phyloP scores from a whole-genome alignment of 139 green algal genomes.

The Chlamydomonas applanata region DNA sequence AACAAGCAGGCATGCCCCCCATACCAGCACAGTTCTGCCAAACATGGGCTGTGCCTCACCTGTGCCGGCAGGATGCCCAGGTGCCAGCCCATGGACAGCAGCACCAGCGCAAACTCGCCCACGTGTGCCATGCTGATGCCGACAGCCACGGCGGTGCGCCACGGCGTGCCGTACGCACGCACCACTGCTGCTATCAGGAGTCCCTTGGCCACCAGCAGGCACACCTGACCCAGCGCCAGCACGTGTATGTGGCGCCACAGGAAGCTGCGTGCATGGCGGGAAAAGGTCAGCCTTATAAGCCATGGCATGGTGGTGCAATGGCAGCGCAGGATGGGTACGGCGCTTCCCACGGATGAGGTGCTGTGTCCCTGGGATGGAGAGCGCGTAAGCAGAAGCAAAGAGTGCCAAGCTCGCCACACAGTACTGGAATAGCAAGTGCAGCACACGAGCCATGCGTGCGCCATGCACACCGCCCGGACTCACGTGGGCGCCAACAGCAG shows the following conservation, averaged over 20 bases:
- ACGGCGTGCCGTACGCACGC: constrained; percentile 33
- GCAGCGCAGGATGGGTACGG: neutral
- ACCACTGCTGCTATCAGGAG: constrained; percentile 82
- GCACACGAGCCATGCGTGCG: too few species aligned
- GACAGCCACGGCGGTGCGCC: constrained; percentile 62
- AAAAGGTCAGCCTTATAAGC: neutral
- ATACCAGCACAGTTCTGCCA: neutral
- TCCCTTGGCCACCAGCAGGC: constrained; percentile 81
- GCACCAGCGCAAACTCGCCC: constrained; percentile 95
- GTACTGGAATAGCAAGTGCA: too few species aligned
- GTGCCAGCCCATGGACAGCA: constrained; percentile 82
- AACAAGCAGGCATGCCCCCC: neutral
- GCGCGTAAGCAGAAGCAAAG: too few species aligned
- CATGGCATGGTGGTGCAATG: too few species aligned
- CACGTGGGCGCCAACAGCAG: constrained; percentile 80
- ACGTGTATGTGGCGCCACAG: constrained; percentile 45
- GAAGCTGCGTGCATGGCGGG: neutral
- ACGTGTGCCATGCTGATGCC: constrained; percentile 88
- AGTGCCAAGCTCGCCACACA: too few species aligned
- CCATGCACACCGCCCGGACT: neutral
- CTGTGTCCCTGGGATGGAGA: too few species aligned
- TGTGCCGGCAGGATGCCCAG: constrained; percentile 73
- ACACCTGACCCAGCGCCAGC: constrained; percentile 56
- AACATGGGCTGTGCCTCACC: constrained; percentile 24
- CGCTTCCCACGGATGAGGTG: too few species aligned